Percentiles rank a stretch among this genome's conserved stretches.
phyloP scores from a whole-genome alignment of 495 filamentous ascomycete genomes.

The Sporormia fimetaria region DNA sequence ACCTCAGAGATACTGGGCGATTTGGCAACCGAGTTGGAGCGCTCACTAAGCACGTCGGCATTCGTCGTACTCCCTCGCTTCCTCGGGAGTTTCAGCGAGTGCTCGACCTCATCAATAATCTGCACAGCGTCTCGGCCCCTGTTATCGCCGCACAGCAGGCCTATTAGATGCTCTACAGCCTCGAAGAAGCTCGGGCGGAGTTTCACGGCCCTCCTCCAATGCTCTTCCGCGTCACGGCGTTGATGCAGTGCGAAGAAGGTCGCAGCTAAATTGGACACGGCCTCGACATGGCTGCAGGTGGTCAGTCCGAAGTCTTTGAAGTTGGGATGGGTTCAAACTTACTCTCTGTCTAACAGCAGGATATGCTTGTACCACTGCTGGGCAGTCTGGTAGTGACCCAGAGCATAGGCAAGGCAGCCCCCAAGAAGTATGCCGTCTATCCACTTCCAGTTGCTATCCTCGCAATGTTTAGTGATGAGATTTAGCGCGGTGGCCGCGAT shows the following conservation, averaged over 20 bases:
- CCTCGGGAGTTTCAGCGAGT: conserved; percentile 48
- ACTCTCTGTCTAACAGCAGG: conserved; percentile 68
- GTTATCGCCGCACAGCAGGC: conserved; percentile 70
- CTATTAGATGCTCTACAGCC: conserved; percentile 90
- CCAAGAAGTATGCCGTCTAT: conserved; percentile 89
- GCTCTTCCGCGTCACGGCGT: conserved; percentile 69
- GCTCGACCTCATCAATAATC: conserved; percentile 83
- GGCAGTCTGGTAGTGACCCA: conserved; percentile 78
- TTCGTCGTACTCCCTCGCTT: conserved; percentile 40
- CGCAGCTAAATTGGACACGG: conserved; percentile 85
- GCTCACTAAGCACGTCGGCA: conserved; percentile 45
- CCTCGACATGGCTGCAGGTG: conserved; percentile 72
- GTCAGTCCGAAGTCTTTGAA: conserved; percentile 1
- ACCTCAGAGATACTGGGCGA: conserved; percentile 41
- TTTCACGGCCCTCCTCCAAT: conserved; percentile 78
- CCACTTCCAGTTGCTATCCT: conserved; percentile 86
- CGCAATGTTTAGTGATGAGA: conserved; percentile 68
- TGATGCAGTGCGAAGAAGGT: conserved; percentile 74
- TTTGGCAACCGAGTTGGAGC: conserved; percentile 41
- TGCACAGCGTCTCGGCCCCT: conserved; percentile 77
- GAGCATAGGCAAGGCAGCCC: conserved; percentile 85
- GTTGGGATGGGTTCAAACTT: conserved; percentile 29
- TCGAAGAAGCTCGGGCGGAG: conserved; percentile 85
- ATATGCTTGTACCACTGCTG: conserved; percentile 84
- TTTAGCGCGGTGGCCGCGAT: conserved; percentile 61